These are phyloP conservation scores for Alternaria brassicae DNA, from an alignment of 2,329 filamentous ascomycete species.

Conservation along the genomic window DNA sequence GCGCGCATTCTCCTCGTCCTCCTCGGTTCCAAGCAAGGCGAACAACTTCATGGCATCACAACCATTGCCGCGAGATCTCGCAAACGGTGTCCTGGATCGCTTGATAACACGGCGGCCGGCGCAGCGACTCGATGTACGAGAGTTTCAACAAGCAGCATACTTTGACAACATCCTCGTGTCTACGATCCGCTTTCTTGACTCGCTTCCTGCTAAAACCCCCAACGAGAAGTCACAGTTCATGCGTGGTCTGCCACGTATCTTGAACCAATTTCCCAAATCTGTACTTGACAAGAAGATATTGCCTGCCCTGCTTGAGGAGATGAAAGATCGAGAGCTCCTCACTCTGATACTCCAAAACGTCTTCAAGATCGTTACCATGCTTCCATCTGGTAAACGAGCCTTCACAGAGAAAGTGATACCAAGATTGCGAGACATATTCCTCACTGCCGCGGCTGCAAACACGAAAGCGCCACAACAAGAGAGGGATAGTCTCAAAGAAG, in stretches of 20 bases:
- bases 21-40: constrained; percentile 75
- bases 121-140: constrained; percentile 83
- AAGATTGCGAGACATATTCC: constrained; percentile 81
- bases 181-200: constrained; percentile 92
- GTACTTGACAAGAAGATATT: constrained; percentile 95
- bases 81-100: constrained; percentile 76
- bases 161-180: constrained; percentile 98
- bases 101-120: constrained; percentile 88
- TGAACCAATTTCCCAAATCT: constrained; percentile 90
- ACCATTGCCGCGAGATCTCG: constrained; percentile 79
- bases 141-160: constrained; percentile 94
- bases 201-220: constrained; percentile 87
- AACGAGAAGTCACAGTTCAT: constrained; percentile 92
- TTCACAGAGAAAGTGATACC: constrained; percentile 90
- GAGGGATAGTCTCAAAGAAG: constrained; percentile 82
- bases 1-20: constrained; percentile 78
- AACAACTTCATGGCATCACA: constrained; percentile 88
- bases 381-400: constrained; percentile 74
- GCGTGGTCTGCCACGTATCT: constrained; percentile 82
- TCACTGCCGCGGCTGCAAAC: constrained; percentile 59
- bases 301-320: constrained; percentile 86
- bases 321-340: constrained; percentile 88
- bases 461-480: constrained; percentile 62
- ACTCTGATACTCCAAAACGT: constrained; percentile 88
- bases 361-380: constrained; percentile 83